Evolutionary conservation across 2,329 filamentous ascomycete genomes (phyloP), one percentile per base, ranked within the genome.

Genomic region (Ophiocordyceps polyrhachis-furcata): DNA sequence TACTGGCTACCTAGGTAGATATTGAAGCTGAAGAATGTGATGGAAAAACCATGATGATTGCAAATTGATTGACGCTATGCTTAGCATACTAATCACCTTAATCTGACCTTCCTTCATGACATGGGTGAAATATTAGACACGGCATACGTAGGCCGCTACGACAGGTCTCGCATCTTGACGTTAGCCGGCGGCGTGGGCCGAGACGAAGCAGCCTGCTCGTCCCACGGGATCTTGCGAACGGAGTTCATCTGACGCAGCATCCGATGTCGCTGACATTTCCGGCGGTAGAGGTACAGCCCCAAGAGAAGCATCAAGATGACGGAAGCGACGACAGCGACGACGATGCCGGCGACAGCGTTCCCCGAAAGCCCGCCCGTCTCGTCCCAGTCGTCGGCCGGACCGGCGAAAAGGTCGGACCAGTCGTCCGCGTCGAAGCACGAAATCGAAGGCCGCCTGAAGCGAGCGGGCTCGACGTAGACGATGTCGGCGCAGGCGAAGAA

Each of bases 281-380:
- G 55, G 3, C 62, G 51, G 52, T 60, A 58, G 50, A 81, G 71
- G 41, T 81, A 60, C 51, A 82, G 70, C 29, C 75, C 63, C 1
- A 79, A 64, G 1, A 67, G 74, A n/a, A 69, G 67, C 9, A 87
- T 57, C 11, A 84, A 57, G 1, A 69, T 67, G 5, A 76, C 70
- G 40, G 76, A 82, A 11, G 73, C 65, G 9, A 89, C 59, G 3
- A 76, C 71, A 29, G 83, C 84, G 48, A 88, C 67, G 2, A 82
- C 81, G 47, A 84, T 79, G 1, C 83, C 83, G 3, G 83, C 83
- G 54, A 88, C 85, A 19, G 75, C 72, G 40, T 81, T 82, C 19
- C 74, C 74, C 14, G 76, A 79, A 12, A 87, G 65, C 32, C 32
- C 5, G n/a, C 15, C 15, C 25, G 25, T 2, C 2, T 56, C 57